A percentile compares a stretch with the other conserved stretches of the same genome.
Conservation (phyloP, 73 alveolate species). For the Durusdinium trenchii region DNA sequence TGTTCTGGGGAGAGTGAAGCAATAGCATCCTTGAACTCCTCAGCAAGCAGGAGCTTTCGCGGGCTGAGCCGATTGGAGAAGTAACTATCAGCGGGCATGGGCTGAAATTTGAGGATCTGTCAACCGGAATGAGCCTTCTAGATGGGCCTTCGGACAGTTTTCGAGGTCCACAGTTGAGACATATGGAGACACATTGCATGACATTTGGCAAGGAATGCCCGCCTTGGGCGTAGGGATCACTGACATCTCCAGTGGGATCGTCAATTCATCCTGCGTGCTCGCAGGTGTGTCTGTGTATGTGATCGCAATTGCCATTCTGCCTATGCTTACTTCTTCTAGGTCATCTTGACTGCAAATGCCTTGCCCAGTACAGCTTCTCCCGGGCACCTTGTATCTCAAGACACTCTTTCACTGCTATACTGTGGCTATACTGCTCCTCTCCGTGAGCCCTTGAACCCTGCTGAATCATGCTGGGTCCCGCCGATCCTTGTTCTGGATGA, state of each 20-base stretch:
- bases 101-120: background rate
- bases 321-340: too few relatives aligned
- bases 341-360: too few relatives aligned
- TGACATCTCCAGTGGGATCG: constrained; percentile 86
- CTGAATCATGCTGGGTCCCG: too few relatives aligned
- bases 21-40: constrained; percentile 96
- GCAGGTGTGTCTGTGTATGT: background rate
- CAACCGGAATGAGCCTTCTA: background rate
- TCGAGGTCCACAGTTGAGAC: background rate
- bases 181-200: background rate
- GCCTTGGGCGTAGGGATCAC: constrained; percentile 87
- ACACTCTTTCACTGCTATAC: too few relatives aligned
- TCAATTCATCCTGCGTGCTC: constrained; percentile 51
- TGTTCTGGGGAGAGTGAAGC: constrained; percentile 92
- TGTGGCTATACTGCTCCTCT: too few relatives aligned
- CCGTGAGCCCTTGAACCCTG: too few relatives aligned
- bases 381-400: too few relatives aligned
- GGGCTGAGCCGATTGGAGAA: background rate
- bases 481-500: constrained; percentile 59
- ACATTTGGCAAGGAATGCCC: background rate
- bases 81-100: background rate
- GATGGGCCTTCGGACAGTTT: background rate
- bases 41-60: background rate
- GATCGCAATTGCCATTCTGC: too few relatives aligned
- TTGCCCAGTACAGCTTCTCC: too few relatives aligned